A percentile compares a stretch with the other conserved stretches of the same genome.
Evolutionary conservation across 2,329 filamentous ascomycete species (phyloP).

Genomic region (Phoma sp.): DNA sequence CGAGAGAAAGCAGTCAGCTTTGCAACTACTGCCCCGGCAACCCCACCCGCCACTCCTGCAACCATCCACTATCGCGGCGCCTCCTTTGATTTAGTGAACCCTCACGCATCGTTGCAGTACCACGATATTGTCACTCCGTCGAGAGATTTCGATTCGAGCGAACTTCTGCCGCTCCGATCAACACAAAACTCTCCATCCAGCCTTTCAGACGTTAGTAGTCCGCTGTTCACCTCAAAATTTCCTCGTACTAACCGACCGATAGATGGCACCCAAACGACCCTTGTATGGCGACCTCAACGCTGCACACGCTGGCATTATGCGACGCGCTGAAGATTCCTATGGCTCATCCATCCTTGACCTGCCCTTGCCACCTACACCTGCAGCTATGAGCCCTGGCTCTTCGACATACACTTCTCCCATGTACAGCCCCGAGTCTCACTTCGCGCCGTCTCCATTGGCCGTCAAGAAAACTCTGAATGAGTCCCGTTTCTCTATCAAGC

Average conservation of each 20-base stretch:
- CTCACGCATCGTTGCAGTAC: conserved; percentile 45
- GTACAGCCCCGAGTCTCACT: conserved; percentile 33
- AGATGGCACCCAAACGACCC: conserved; percentile 44
- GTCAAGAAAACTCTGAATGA: conserved; percentile 29
- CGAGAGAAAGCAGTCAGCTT: conserved; percentile 29
- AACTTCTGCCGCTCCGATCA: conserved; percentile 36
- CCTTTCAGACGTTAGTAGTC: conserved; percentile 28
- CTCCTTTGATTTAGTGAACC: conserved; percentile 51
- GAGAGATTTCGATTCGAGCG: conserved; percentile 44
- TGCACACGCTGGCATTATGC: conserved; percentile 41
- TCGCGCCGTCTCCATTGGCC: conserved; percentile 29
- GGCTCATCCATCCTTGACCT: conserved; percentile 22
- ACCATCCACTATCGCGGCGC: conserved; percentile 50
- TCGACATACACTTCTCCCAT: conserved; percentile 37
- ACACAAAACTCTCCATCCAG: conserved; percentile 30
- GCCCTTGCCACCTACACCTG: conserved; percentile 36
- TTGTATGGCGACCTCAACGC: conserved; percentile 41
- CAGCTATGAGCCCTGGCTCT: conserved; percentile 36
- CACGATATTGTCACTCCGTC: conserved; percentile 49
- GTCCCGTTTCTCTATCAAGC: conserved; percentile 42
- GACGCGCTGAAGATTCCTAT: conserved; percentile 27
- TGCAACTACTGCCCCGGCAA: conserved; percentile 38
- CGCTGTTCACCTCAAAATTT: neutral
- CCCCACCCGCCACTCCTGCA: conserved; percentile 48
- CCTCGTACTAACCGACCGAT: neutral